Conservation (phyloP, 768 basidiomycete genomes). For the Lanmaoa rubissima region DNA sequence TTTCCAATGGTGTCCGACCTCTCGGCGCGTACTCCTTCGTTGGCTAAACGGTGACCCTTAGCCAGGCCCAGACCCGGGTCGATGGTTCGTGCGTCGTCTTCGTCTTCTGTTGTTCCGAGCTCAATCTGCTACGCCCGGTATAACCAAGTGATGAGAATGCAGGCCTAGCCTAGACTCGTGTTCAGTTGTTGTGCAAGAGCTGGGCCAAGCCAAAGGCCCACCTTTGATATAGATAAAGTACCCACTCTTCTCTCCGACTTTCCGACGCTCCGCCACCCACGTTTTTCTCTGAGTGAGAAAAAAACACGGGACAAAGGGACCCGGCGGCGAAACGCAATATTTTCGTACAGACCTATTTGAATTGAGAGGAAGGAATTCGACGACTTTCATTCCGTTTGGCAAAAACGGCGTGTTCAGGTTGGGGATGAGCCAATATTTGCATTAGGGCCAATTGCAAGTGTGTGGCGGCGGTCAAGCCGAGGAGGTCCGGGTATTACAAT, state of each 20-base stretch:
- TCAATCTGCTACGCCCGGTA: too few species aligned
- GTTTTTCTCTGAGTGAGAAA: conserved; percentile 1
- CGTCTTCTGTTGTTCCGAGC: too few species aligned
- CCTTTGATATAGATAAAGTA: too few species aligned
- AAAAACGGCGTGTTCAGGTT: not conserved
- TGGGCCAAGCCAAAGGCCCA: too few species aligned
- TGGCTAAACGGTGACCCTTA: too few species aligned
- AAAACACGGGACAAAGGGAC: not conserved
- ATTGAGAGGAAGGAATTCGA: not conserved
- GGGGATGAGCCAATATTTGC: not conserved
- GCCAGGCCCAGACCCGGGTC: too few species aligned
- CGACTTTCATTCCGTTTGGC: not conserved
- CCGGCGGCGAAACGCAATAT: not conserved
- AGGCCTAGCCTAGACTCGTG: too few species aligned
- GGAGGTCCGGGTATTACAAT: conserved; percentile 3
- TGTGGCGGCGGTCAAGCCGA: conserved; percentile 6
- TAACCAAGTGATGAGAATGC: too few species aligned
- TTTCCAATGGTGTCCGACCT: not conserved
- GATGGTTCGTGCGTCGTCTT: too few species aligned
- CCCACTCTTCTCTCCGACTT: conserved; percentile 9
- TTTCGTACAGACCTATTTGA: not conserved
- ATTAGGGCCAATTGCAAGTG: not conserved
- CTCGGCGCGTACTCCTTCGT: not conserved
- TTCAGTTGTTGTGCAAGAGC: too few species aligned
- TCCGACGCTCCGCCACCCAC: conserved; percentile 14